Evolutionary conservation across 1,284 basidiomycete species (phyloP), one percentile per base, ranked within the genome.

Genomic region (Pisolithus thermaeus): DNA sequence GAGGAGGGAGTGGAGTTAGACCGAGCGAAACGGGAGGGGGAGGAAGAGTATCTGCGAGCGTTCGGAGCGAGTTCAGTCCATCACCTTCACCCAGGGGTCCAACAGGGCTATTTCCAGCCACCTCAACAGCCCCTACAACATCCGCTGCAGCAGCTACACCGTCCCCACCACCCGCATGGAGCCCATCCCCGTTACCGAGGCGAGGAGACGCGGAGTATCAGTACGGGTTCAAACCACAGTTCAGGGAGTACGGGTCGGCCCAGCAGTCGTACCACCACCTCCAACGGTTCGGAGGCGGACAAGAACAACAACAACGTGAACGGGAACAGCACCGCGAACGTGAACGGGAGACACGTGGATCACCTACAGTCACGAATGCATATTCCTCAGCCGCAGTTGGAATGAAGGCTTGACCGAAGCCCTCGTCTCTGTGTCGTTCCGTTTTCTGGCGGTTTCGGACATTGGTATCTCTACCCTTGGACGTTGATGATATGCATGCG

Each of bases 371-470:
- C 44, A 9, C 51, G 65, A 53, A 64, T 48, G 45, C 59, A 41
- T 69, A 65, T 66, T 47, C 64, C 65, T 1, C 63, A 62, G 50
- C 64, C 60, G 64, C 64, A 20, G 46, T 65, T 65, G 64, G 64
- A 66, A 65, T 65, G 64, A 69, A 62, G 41, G 64, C 65, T 14
- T 65, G 32, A 35, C 12, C 5, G 30, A 12, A 3, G 30, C 14
- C 12, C 12, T 27, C 25, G 25, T 27, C 25, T 27, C 25, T 27
- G 4, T 27, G 25, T 27, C 7, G 2, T 27, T 27, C 7, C 12
- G 32, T 35, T 35, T 16, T 35, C 4, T 35, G 8, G 28, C 7
- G 8, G 12, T 35, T 14, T 30, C 30, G 30, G 30, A 30, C 30
- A 12, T 35, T 14, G 8, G 11, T 30, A 14, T 35, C 4, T 35